Evolutionary conservation across 495 filamentous ascomycete species (phyloP), one percentile per base, ranked within the genome.

Genomic region (Podospora anserina): DNA sequence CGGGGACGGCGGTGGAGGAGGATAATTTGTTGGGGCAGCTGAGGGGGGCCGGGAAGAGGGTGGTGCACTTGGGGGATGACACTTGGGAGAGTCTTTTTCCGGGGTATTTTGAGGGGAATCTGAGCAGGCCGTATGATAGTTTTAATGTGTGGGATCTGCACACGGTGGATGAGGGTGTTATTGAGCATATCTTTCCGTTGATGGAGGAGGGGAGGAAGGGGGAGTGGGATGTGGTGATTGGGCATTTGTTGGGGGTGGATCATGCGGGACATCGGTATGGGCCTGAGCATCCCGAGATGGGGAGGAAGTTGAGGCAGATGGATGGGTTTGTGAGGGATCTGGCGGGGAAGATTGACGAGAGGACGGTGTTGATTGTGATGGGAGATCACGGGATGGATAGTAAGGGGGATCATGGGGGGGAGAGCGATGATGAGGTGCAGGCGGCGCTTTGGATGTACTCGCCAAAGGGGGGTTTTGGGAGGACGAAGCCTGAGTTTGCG

Each of bases 361-460:
- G 91, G 39, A 98, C 95, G 2, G 80, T 99, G 30, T 81, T 99
- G 60, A 89, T 99, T 18, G 91, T 98, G 18, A 97, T 99, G 92
- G 95, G 95, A 11, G 95, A 99, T 77, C 95, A 99, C 77, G 95
- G 95, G 9, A 99, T 99, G 95, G 95, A 99, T 79, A 82, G 85
- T 27, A 99, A 99, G 80, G 95, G 95, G 6, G 95, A 99, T 73
- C 95, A 99, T 74, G 95, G 95, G 56, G 95, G 95, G 58, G 95
- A 99, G 79, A 97, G 93, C 15, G 90, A 96, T 73, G 93, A 96
- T 57, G 95, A 99, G 74, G 86, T 99, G 30, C 88, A 98, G 78
- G 93, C 95, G 67, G 95, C 96, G 2, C 75, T 99, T 62, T 99
- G 96, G 95, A 94, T 99, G 93, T 99, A 97, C 75, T 97, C 96